Percentiles rank a stretch among this genome's conserved stretches.
phyloP scores from a whole-genome alignment of 2,329 filamentous ascomycete species.

The Fusarium dlaminii region DNA sequence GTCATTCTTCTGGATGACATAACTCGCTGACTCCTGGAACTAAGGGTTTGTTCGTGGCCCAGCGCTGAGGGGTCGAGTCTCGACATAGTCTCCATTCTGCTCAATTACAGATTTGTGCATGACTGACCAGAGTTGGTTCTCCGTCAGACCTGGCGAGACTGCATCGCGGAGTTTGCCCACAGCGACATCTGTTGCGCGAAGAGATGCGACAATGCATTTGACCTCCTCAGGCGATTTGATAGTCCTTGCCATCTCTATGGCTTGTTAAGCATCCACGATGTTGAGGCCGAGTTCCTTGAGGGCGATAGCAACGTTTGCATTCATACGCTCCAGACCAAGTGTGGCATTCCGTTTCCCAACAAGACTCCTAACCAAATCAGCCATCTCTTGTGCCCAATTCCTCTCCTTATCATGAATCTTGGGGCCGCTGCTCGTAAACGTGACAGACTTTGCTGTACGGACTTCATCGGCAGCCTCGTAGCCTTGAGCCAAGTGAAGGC shows the following conservation, averaged over 20 bases:
- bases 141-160: neutral
- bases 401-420: neutral
- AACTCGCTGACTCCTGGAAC: conserved; percentile 9
- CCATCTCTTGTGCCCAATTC: neutral
- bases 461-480: conserved; percentile 1
- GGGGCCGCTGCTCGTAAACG: neutral
- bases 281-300: neutral
- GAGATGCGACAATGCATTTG: neutral
- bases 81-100: conserved; percentile 1
- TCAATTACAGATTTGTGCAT: conserved; percentile 5
- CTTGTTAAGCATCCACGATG: neutral
- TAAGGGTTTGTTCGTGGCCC: neutral
- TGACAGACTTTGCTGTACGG: neutral
- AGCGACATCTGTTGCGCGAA: neutral
- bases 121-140: conserved; percentile 1
- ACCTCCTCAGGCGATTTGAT: neutral
- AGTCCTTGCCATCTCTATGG: neutral
- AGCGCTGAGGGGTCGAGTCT: neutral
- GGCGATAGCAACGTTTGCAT: neutral
- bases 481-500: neutral
- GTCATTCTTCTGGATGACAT: neutral
- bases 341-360: neutral
- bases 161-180: neutral
- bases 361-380: neutral
- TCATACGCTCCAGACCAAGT: neutral